Base-by-base conservation (phyloP, 1,284 basidiomycete genomes). In the Leccinum insolens region DNA sequence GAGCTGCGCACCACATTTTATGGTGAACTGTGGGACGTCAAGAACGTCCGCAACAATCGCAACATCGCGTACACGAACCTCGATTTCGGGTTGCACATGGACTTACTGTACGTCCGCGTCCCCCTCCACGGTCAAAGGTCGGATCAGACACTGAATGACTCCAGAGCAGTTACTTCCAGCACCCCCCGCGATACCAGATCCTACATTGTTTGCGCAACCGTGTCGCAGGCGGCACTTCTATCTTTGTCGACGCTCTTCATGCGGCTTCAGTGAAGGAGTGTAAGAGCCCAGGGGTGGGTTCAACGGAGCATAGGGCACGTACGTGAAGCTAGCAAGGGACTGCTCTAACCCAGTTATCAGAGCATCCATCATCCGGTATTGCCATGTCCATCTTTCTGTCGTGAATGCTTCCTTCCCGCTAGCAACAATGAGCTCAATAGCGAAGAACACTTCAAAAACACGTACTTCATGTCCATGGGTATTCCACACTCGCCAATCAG, bases 11-110 rank as follows among this genome's bases (percentile, higher is more conserved):
- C 87, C 65, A 99, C 96, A 11, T 97, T 99, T 79, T 99, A 99
- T 75, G 97, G 97, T 1, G 82, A 86, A 67, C 81, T 93, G 1
- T 99, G 96, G 95, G 90, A 99, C 78, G 97, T 99, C 22, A 88
- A 89, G 79, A 93, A 90, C 70, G 77, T 93, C 58, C 81, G 80
- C 61, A 84, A 93, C 67, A 93, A 92, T 72, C 88, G 86, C 72
- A 99, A 99, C 79, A 95, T 99, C 69, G 97, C 97, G 2, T 98
- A 98, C 78, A 99, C 97, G 7, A 92, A 95, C 78, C 83, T 98
- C 20, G 88, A 95, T 73, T 84, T 99, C 3, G 96, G 93, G 0
- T 78, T 97, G 22, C 97, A 99, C 77, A 95, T 96, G 92, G 96
- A 99, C 80, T 81, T 98, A 0, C 79, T 93, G 94, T 96, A 73